phyloP scores from a whole-genome alignment of 805 yeast species.

The Saccharomycopsis oosterbeekiorum region DNA sequence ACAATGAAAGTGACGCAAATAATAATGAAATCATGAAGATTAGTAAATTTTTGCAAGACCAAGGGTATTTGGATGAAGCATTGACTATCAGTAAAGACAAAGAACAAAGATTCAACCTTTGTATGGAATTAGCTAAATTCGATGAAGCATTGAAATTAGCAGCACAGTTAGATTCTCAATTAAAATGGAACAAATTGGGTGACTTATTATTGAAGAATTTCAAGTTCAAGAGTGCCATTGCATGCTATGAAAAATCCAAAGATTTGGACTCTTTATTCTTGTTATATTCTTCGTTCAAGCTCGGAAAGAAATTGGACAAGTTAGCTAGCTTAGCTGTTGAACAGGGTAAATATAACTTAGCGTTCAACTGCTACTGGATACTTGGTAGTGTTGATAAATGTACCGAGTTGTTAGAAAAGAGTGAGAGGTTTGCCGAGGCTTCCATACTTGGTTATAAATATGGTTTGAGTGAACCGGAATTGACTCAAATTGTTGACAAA shows the following conservation, averaged over 20 bases:
- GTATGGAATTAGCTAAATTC: constrained; percentile 66
- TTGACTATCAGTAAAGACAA: constrained; percentile 71
- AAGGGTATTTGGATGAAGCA: constrained; percentile 80
- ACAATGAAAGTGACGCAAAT: constrained; percentile 36
- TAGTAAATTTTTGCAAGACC: constrained; percentile 88
- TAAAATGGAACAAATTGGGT: constrained; percentile 88
- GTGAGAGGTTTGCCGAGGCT: constrained; percentile 76
- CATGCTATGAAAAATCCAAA: constrained; percentile 66
- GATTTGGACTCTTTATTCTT: constrained; percentile 78
- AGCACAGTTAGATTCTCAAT: constrained; percentile 39
- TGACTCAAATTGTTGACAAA: constrained; percentile 37
- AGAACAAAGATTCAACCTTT: constrained; percentile 88
- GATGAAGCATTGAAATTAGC: constrained; percentile 63
- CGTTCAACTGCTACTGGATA: constrained; percentile 87
- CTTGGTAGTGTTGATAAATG: constrained; percentile 61
- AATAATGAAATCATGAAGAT: constrained; percentile 65
- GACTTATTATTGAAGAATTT: constrained; percentile 73
- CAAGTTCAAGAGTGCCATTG: constrained; percentile 72
- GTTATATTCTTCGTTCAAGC: constrained; percentile 72
- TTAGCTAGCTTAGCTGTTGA: constrained; percentile 59
- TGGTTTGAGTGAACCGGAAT: constrained; percentile 37
- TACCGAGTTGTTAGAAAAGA: constrained; percentile 51
- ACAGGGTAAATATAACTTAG: constrained; percentile 79
- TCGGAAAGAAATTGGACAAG: constrained; percentile 45
- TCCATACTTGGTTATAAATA: constrained; percentile 71